Percentiles rank a stretch among this genome's conserved stretches.
phyloP scores from a whole-genome alignment of 768 basidiomycete species.

The Lactarius akahatsu region DNA sequence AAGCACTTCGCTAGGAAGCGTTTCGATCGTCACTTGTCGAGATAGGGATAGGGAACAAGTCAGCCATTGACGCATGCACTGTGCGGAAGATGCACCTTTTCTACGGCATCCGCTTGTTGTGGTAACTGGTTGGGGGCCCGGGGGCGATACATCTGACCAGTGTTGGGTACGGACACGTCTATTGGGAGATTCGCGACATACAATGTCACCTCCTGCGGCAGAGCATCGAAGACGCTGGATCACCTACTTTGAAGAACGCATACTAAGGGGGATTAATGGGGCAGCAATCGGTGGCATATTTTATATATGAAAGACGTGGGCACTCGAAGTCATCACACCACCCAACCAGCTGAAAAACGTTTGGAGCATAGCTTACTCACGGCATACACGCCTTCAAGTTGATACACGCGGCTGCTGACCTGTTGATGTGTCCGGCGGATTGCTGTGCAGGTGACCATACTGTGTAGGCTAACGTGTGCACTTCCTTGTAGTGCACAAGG shows the following conservation, averaged over 20 bases:
- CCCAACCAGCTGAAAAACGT: background rate
- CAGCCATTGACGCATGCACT: background rate
- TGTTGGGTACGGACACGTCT: background rate
- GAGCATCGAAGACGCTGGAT: background rate
- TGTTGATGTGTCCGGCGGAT: background rate
- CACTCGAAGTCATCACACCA: too few species aligned
- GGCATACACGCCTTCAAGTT: background rate
- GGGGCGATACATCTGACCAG: background rate
- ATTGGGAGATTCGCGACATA: background rate
- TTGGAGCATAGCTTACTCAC: background rate
- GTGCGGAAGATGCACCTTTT: background rate
- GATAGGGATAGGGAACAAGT: too few species aligned
- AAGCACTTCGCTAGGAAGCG: background rate
- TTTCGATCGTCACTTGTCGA: background rate
- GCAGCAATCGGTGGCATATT: background rate
- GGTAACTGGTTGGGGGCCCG: background rate
- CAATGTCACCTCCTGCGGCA: background rate
- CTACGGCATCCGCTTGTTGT: background rate
- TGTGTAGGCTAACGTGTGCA: too few species aligned
- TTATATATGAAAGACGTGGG: background rate
- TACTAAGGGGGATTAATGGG: background rate
- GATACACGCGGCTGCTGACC: background rate
- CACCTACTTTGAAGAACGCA: background rate
- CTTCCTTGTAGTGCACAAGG: too few species aligned
- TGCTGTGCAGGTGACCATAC: background rate